Percentiles rank a stretch among this genome's conserved stretches.
phyloP scores from a whole-genome alignment of 768 basidiomycete species.

The Antrodiella citrinella region DNA sequence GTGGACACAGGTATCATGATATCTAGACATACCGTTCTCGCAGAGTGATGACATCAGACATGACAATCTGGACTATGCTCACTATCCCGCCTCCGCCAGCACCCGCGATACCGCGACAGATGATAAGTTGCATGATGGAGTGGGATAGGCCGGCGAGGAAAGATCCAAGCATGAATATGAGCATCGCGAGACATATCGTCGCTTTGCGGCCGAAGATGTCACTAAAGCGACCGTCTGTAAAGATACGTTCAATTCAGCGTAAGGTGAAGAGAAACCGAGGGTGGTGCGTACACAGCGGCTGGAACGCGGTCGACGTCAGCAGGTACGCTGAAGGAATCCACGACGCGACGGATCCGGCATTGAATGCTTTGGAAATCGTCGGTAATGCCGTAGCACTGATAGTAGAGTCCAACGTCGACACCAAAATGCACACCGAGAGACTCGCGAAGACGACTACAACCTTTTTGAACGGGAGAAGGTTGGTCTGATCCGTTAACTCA shows the following conservation, averaged over 20 bases:
- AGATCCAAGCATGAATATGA: slow-evolving; percentile 59
- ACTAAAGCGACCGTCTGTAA: slow-evolving; percentile 45
- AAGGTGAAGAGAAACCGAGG: slow-evolving; percentile 15
- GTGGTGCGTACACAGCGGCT: slow-evolving; percentile 30
- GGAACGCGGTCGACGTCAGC: slow-evolving; percentile 57
- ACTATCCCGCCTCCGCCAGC: slow-evolving; percentile 66
- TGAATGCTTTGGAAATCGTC: slow-evolving; percentile 57
- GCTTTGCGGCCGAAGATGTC: slow-evolving; percentile 64
- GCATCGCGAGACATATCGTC: slow-evolving; percentile 47
- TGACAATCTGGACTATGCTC: slow-evolving; percentile 63
- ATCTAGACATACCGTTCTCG: slow-evolving; percentile 43
- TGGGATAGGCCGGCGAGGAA: slow-evolving; percentile 59
- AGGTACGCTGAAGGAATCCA: slow-evolving; percentile 75
- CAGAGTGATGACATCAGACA: slow-evolving; percentile 65
- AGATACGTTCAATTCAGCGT: slow-evolving; percentile 18
- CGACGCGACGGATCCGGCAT: slow-evolving; percentile 52
- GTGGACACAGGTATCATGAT: neutral
- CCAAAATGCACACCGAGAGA: slow-evolving; percentile 51
- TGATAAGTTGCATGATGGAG: slow-evolving; percentile 58
- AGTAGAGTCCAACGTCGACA: slow-evolving; percentile 61
- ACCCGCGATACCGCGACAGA: slow-evolving; percentile 61
- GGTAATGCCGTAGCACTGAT: slow-evolving; percentile 72
- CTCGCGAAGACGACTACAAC: slow-evolving; percentile 56
- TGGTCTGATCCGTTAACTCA: slow-evolving; percentile 63
- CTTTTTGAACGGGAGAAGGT: slow-evolving; percentile 59